Conservation (phyloP, 129 eudicot species). For the Deinandra increscens region DNA sequence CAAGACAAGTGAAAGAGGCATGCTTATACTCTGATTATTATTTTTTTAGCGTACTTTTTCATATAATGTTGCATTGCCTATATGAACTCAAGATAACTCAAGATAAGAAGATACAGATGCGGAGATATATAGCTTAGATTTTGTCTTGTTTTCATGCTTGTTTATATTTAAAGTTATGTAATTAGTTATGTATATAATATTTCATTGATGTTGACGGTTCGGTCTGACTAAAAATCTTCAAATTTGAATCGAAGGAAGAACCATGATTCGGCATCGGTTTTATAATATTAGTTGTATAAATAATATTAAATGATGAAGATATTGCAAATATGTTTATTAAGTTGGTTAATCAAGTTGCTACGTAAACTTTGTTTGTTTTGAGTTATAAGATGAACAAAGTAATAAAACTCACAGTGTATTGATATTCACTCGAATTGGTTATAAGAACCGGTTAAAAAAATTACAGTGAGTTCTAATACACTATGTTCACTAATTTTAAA, state of each 20-base stretch:
- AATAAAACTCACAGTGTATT: no score
- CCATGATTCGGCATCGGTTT: not conserved
- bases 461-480: no score
- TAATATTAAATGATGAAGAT: no score
- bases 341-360: no score
- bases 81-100: no score
- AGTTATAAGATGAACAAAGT: no score
- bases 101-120: not conserved
- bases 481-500: no score
- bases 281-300: no score
- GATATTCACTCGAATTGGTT: no score
- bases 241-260: not conserved
- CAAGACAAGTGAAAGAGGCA: constrained; percentile 13
- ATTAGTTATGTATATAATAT: not conserved
- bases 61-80: not conserved
- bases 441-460: no score
- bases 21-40: constrained; percentile 12
- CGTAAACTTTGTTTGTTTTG: no score
- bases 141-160: constrained; percentile 10
- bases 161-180: not conserved
- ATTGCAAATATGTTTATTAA: no score
- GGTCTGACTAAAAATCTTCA: not conserved
- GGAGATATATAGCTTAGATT: not conserved
- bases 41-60: not conserved
- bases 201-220: not conserved